phyloP scores from a whole-genome alignment of 495 filamentous ascomycete species.

The Penicillium mononematosum region DNA sequence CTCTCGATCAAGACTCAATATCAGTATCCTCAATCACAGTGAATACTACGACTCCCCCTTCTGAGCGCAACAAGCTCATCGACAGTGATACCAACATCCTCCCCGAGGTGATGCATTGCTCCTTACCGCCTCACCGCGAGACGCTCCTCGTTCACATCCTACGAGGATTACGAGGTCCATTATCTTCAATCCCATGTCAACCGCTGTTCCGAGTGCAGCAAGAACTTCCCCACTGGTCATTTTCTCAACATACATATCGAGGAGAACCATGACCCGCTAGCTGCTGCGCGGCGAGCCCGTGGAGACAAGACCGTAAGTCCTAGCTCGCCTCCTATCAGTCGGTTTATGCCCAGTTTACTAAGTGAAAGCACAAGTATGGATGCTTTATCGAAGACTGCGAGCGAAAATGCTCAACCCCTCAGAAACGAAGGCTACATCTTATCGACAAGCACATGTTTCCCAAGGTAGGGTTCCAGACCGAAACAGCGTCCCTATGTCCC shows the following conservation, averaged over 20 bases:
- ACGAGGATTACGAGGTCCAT: constrained; percentile 84
- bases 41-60: constrained; percentile 17
- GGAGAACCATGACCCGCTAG: constrained; percentile 86
- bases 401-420: constrained; percentile 74
- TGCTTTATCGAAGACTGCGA: constrained; percentile 93
- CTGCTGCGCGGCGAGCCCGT: constrained; percentile 63
- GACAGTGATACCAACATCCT: constrained; percentile 24
- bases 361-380: constrained; percentile 55
- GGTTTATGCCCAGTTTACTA: neutral
- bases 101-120: constrained; percentile 65
- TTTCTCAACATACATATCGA: constrained; percentile 83
- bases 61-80: constrained; percentile 30
- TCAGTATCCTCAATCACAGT: constrained; percentile 29
- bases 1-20: constrained; percentile 17
- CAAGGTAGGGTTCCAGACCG: constrained; percentile 42
- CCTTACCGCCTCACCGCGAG: constrained; percentile 73
- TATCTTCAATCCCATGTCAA: constrained; percentile 80
- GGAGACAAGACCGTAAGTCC: constrained; percentile 84
- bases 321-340: neutral
- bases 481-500: neutral
- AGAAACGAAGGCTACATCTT: constrained; percentile 81
- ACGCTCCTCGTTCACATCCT: constrained; percentile 65
- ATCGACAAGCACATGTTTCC: constrained; percentile 96
- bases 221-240: constrained; percentile 70
- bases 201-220: constrained; percentile 76